Percentiles rank a stretch among this genome's conserved stretches.
phyloP scores from a whole-genome alignment of 192 early-diverging fungal species.

The Podila horticola region DNA sequence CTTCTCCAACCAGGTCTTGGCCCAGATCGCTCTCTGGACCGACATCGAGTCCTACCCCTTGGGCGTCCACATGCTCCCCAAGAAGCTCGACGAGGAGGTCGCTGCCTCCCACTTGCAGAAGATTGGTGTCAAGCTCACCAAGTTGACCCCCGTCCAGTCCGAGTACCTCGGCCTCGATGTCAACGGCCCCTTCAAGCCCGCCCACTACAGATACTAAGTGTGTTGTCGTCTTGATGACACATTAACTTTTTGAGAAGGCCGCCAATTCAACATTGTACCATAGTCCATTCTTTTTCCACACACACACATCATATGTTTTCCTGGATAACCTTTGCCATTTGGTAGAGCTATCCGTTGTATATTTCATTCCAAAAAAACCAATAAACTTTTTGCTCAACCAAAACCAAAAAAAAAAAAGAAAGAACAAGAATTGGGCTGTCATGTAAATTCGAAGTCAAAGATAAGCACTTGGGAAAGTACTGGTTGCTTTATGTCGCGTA shows the following conservation, averaged over 20 bases:
- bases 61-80: constrained; percentile 98
- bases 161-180: constrained; percentile 84
- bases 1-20: constrained; percentile 98
- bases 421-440: neutral
- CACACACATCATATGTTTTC: neutral
- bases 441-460: too few relatives aligned
- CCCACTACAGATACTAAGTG: constrained; percentile 90
- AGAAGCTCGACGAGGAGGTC: constrained; percentile 99
- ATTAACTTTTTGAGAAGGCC: neutral
- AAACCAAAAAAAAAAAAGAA: neutral
- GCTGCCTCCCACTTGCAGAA: constrained; percentile 93
- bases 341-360: neutral
- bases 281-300: constrained; percentile 1
- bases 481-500: too few relatives aligned
- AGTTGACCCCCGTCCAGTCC: constrained; percentile 68
- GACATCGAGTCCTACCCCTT: constrained; percentile 85
- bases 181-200: constrained; percentile 96
- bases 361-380: constrained; percentile 3
- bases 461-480: too few relatives aligned
- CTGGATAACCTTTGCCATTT: constrained; percentile 26
- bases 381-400: constrained; percentile 16
- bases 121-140: constrained; percentile 95
- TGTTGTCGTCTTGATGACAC: neutral
- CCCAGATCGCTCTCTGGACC: constrained; percentile 99
- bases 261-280: neutral